Base-by-base conservation (phyloP, 2,329 filamentous ascomycete genomes). In the Fusarium anguioides region DNA sequence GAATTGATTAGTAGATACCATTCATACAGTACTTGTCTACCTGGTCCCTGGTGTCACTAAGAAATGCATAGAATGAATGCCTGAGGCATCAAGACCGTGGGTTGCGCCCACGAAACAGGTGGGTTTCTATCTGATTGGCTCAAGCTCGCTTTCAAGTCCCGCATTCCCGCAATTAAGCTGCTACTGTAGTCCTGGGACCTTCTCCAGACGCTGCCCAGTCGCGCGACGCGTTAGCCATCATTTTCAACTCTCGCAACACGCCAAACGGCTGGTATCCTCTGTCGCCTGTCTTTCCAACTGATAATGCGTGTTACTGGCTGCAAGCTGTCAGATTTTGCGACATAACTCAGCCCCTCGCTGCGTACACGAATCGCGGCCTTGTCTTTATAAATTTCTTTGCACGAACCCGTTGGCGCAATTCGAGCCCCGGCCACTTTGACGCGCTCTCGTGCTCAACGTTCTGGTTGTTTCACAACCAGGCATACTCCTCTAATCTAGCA, bases 161-260 rank as follows among this genome's bases (percentile, higher is more conserved):
- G 59, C 64, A 63, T 40, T 31, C 21, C 51, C 45, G 17, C 53
- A 47, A 47, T 33, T 14, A 46, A 48, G 18, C 37, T 20, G 29
- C 14, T 27, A n/a, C n/a, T n/a, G n/a, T n/a, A 58, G 40, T 29
- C 24, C 37, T 35, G 27, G 31, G 20, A 60, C 47, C 60, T 68
- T 55, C 61, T 60, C 55, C 27, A 46, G 42, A 41, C 41, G 35
- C 37, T 41, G 41, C 51, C 52, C 42, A 56, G 66, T 67, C 64
- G 71, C 71, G 71, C 71, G 71, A 72, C 71, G 71, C 71, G 71
- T 73, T 67, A 61, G 49, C 53, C 57, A 63, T 58, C 46, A 57
- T 68, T 60, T 36, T 64, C 47, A 51, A 58, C 56, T 54, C 59
- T 62, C 56, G 67, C 67, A 67, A 61, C 50, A 63, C 59, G 49